A percentile compares a stretch with the other conserved stretches of the same genome.
Conservation (phyloP, 148 eudicot genomes). For the Rhododendron williamsianum region DNA sequence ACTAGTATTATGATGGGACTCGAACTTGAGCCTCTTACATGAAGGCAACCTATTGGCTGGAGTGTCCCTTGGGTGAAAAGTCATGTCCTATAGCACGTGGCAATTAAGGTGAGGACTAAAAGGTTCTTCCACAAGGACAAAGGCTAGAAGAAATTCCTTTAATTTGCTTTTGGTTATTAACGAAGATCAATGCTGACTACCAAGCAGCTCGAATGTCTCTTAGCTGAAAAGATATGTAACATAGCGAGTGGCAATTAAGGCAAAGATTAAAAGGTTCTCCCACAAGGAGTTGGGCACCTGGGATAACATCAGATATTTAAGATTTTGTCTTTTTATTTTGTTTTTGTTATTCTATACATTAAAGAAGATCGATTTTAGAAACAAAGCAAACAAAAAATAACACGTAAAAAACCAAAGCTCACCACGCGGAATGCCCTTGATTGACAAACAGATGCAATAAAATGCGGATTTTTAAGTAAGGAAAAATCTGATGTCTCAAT, state of each 20-base stretch:
- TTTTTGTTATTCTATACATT: background rate
- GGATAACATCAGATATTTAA: background rate
- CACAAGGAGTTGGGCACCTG: background rate
- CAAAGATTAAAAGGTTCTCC: background rate
- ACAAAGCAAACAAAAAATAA: background rate
- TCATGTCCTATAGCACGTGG: background rate
- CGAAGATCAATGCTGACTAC: background rate
- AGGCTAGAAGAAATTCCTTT: background rate
- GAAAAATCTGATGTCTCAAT: background rate
- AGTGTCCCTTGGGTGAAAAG: background rate
- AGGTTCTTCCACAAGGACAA: background rate
- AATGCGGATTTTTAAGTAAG: background rate
- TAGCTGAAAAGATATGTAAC: background rate
- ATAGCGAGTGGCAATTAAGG: background rate
- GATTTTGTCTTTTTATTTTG: background rate
- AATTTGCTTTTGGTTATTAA: background rate
- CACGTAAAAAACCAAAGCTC: background rate
- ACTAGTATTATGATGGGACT: background rate
- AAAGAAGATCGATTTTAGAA: background rate
- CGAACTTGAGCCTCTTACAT: background rate
- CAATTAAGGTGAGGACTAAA: background rate
- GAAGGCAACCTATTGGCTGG: background rate
- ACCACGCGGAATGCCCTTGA: background rate
- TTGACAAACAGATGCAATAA: background rate
- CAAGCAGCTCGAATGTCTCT: background rate